phyloP scores from a whole-genome alignment of 176 grass and related monocot genomes.

The sorghum (Sorghum bicolor) region Sorghum_bicolor_NCBIv3 NC_012873.2:66395501-66396000 shows the following conservation, averaged over 20 bases:
- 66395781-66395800: not conserved
- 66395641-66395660: not conserved
- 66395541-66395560: too few relatives aligned
- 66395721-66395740: not conserved
- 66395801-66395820: not conserved
- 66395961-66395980: constrained; percentile 90
- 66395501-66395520: too few relatives aligned
- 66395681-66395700: not conserved
- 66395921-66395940: constrained; percentile 92
- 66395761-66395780: not conserved
- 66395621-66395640: not conserved
- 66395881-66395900: constrained; percentile 27
- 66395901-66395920: constrained; percentile 87
- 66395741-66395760: not conserved
- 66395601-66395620: not conserved
- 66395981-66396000: constrained; percentile 95
- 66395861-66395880: not conserved
- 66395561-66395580: not conserved
- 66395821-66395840: not conserved
- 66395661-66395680: not conserved
- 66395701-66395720: not conserved
- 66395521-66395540: too few relatives aligned
- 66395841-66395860: not conserved
- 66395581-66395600: not conserved
- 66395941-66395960: constrained; percentile 98